Base-by-base conservation (phyloP, 75 land plant species). In the Pseudotsuga menziesii region DNA sequence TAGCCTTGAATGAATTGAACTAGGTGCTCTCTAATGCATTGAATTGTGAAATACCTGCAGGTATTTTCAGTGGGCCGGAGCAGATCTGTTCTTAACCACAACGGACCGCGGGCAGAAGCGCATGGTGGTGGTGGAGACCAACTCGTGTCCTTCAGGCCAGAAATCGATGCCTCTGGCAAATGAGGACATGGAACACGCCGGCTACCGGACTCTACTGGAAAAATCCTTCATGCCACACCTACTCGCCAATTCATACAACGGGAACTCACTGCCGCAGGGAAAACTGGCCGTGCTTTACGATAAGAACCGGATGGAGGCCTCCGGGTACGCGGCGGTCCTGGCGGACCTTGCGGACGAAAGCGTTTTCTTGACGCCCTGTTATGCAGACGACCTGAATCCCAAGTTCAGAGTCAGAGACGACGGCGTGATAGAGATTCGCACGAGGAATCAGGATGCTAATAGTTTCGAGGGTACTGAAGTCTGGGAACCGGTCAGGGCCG, bases 101-200 rank as follows among this genome's bases (percentile, higher is more conserved):
- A 67, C 82, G 11, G 78, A 75, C 48, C 77, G 35, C 4, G 82
- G 78, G 36, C 82, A 75, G 20, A 79, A 79, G 41, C 69, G 78
- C 41, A 69, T 83, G 60, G 82, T 83, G 71, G 82, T 83, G 5
- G 75, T 83, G 19, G 85, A 83, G 78, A 80, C 82, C 20, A 79
- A 83, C 78, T 83, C 85, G 22, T 83, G 82, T 23, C 82, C 85
- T 0, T 83, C 82, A 4, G 81, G 85, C 56, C 82, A 83, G 73
- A 83, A 83, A 41, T 66, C 85, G 75, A 83, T 83, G 80, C 82
- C 82, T 23, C 52, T 77, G 19, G 82, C 61, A 2, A 77, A 81
- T 14, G 82, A 81, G 56, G 82, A 60, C 0, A 39, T 80, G 58
- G 78, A 83, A 56, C 81, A 74, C 25, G 85, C 78, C 12, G 85